Percentiles rank a stretch among this genome's conserved stretches.
These are phyloP conservation scores for Sporobolomyces phaffii DNA, from an alignment of 768 basidiomycete species.

Conservation along the genomic window DNA sequence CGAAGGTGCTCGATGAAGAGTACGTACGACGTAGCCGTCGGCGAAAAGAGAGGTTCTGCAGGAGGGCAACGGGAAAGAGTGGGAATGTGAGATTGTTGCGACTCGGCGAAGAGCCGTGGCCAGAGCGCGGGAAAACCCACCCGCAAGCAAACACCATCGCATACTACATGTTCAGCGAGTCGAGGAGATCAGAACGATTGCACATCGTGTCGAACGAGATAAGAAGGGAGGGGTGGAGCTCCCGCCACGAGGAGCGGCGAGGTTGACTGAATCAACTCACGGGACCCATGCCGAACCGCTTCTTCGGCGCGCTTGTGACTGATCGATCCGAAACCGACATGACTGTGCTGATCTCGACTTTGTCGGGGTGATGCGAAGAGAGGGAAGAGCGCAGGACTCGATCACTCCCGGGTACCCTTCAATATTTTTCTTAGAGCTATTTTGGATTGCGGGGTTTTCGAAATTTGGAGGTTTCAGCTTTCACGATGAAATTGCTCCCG, in stretches of 20 bases:
- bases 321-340: not conserved
- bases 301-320: not conserved
- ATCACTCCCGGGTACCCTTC: not conserved
- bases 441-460: too few relatives aligned
- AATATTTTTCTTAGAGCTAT: not conserved
- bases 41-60: not conserved
- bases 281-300: not conserved
- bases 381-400: not conserved
- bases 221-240: too few relatives aligned
- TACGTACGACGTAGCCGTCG: slow-evolving; percentile 10
- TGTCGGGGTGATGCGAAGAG: not conserved
- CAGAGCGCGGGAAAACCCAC: too few relatives aligned
- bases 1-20: not conserved
- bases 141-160: slow-evolving; percentile 24
- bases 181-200: too few relatives aligned
- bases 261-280: not conserved
- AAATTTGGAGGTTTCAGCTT: too few relatives aligned
- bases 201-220: too few relatives aligned
- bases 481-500: too few relatives aligned
- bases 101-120: too few relatives aligned
- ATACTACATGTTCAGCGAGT: not conserved
- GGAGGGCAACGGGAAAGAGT: not conserved
- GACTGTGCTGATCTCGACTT: not conserved
- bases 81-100: too few relatives aligned
- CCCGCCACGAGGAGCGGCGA: too few relatives aligned